A percentile compares a stretch with the other conserved stretches of the same genome.
Conservation (phyloP, 2,329 filamentous ascomycete genomes). For the Penicillium sp. region DNA sequence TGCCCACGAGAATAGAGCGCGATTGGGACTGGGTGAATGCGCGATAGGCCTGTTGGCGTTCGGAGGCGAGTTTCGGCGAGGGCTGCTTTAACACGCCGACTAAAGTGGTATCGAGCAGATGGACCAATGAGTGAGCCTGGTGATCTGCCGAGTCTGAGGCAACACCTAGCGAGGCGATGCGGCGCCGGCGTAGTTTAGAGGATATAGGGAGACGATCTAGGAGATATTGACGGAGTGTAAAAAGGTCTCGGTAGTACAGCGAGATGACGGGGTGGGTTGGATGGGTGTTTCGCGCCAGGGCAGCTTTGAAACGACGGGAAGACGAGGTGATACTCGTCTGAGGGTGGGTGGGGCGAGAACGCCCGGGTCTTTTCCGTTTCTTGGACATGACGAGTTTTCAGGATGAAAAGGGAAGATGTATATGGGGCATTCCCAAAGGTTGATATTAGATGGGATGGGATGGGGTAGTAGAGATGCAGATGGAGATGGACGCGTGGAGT, state of each 20-base stretch:
- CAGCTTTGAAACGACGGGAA: constrained; percentile 22
- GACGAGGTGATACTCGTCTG: constrained; percentile 32
- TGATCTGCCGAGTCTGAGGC: constrained; percentile 6
- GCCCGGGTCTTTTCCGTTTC: constrained; percentile 48
- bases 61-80: constrained; percentile 33
- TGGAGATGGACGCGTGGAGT: too few species aligned
- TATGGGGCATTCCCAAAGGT: too few species aligned
- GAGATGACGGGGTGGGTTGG: constrained; percentile 65
- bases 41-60: constrained; percentile 60
- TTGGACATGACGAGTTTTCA: constrained; percentile 38
- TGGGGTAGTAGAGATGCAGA: too few species aligned
- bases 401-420: not conserved
- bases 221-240: constrained; percentile 72
- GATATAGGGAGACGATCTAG: constrained; percentile 67
- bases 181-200: constrained; percentile 61
- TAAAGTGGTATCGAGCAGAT: constrained; percentile 70
- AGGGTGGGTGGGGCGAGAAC: constrained; percentile 19
- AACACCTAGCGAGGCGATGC: constrained; percentile 40
- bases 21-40: constrained; percentile 66
- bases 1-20: constrained; percentile 37
- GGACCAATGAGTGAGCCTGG: constrained; percentile 44
- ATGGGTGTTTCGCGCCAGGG: constrained; percentile 16
- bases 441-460: too few species aligned
- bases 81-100: constrained; percentile 59
- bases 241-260: constrained; percentile 68